Evolutionary conservation across 108 stramenopile species (phyloP), one percentile per base, ranked within the genome.

Genomic region (Hondaea fermentalgiana): DNA sequence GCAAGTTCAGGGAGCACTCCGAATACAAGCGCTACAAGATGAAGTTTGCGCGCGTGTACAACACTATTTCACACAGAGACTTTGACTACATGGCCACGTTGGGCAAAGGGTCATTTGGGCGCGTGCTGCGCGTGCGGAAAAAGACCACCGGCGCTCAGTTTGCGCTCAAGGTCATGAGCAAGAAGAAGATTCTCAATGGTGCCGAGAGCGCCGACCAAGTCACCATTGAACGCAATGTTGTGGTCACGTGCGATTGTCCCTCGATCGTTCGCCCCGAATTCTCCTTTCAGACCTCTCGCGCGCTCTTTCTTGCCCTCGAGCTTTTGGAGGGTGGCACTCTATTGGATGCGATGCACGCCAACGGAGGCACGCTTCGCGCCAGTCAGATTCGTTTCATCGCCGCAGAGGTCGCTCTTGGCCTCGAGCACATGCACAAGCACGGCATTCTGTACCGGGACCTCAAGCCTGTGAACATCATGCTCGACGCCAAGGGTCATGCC

Each of bases 371-470:
- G 16, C 88, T 94, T 58, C 59, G 89, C 51, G 90, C 90, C 23
- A 69, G 91, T 5, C 83, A 83, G 45, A 92, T 89, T 5, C 72
- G 87, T 45, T 93, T 92, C 47, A 92, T 92, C 59, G 90, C 87
- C 12, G 94, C 92, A 19, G 91, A 94, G 87, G 87, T 94, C 64
- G 90, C 89, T 17, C 90, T 94, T 28, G 94, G 94, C 51, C 60
- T 95, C 55, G 92, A 92, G 51, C 89, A 91, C 88, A 71, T 94
- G 55, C 94, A 95, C 58, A 23, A 35, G 60, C 60, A 58, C 43
- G 92, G 92, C 83, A 94, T 94, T 69, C 92, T 94, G 59, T 93
- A 94, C 91, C 88, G 94, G 23, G 93, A 94, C 59, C 87, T 94
- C 60, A 94, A 94, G 91, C 93, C 93, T 6, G 92, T 91, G 58